Evolutionary conservation across 352 stramenopile species (phyloP).

Genomic region (Pythium plurisporium): DNA sequence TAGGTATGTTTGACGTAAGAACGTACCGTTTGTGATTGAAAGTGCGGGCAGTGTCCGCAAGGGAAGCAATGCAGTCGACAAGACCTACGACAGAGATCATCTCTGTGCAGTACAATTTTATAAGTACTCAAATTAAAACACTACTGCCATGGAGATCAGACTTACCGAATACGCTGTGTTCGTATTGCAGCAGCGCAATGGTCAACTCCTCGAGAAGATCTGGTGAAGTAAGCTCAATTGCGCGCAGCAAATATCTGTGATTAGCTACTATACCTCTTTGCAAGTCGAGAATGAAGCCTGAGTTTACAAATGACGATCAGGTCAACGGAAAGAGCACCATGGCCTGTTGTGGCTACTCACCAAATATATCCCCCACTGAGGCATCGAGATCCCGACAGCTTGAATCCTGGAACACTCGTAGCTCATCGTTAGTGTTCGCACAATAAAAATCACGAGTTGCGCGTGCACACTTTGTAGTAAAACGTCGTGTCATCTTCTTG

Average conservation of each 20-base stretch:
- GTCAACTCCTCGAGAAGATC: constrained; percentile 76
- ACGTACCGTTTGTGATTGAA: constrained; percentile 74
- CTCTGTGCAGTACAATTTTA: constrained; percentile 29
- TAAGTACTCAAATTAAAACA: not conserved
- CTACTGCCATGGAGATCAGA: not conserved
- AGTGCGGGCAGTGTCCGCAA: constrained; percentile 53
- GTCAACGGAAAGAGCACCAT: not conserved
- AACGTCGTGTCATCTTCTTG: constrained; percentile 84
- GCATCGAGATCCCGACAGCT: constrained; percentile 78
- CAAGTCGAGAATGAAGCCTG: constrained; percentile 77
- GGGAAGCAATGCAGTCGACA: constrained; percentile 69
- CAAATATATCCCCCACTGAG: constrained; percentile 80
- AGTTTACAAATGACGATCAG: not conserved
- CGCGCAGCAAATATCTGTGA: not conserved
- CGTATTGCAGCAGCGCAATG: constrained; percentile 62
- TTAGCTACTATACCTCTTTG: constrained; percentile 47
- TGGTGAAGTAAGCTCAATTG: constrained; percentile 17
- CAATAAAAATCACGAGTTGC: too few species aligned
- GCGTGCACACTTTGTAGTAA: constrained; percentile 72
- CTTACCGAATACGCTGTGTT: constrained; percentile 62
- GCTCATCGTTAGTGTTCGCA: too few species aligned
- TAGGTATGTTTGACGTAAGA: not conserved
- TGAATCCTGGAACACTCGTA: constrained; percentile 45
- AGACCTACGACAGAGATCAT: constrained; percentile 62
- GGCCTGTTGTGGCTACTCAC: too few species aligned